These are phyloP conservation scores for Epichloe festucae DNA, from an alignment of 2,329 filamentous ascomycete genomes.

Conservation along the genomic window DNA sequence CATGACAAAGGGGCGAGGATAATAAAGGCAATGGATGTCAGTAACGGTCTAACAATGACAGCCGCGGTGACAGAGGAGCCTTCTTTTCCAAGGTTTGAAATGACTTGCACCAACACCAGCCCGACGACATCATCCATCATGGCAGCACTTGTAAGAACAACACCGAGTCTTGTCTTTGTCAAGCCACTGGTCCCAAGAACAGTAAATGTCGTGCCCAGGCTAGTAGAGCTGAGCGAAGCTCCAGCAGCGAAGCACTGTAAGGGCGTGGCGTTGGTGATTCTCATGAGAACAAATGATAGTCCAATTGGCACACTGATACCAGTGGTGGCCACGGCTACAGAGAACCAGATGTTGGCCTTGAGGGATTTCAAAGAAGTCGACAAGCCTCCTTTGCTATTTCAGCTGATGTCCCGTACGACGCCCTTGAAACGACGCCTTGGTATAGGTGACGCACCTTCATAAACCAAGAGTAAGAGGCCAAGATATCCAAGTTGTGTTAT, in stretches of 20 bases:
- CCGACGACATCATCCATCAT: slow-evolving; percentile 76
- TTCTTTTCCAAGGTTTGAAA: slow-evolving; percentile 45
- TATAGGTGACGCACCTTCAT: slow-evolving; percentile 38
- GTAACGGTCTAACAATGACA: slow-evolving; percentile 30
- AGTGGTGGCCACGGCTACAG: slow-evolving; percentile 48
- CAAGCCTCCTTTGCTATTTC: slow-evolving; percentile 36
- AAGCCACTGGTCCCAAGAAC: slow-evolving; percentile 32
- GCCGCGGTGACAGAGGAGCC: slow-evolving; percentile 14
- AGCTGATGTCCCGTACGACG: not conserved
- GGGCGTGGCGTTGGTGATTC: slow-evolving; percentile 34
- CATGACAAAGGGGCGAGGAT: slow-evolving; percentile 33
- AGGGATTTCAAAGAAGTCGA: slow-evolving; percentile 25
- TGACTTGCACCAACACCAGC: slow-evolving; percentile 63
- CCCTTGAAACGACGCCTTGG: too few species aligned
- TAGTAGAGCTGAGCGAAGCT: slow-evolving; percentile 61
- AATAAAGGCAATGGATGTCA: slow-evolving; percentile 39
- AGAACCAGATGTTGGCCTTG: slow-evolving; percentile 47
- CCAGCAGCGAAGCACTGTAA: slow-evolving; percentile 60
- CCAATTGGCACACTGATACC: slow-evolving; percentile 52
- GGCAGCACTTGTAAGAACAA: slow-evolving; percentile 58
- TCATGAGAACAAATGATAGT: slow-evolving; percentile 47
- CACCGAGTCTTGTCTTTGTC: slow-evolving; percentile 33
- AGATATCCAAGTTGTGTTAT: slow-evolving; percentile 59
- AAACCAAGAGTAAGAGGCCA: slow-evolving; percentile 59
- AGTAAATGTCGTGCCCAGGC: slow-evolving; percentile 57